phyloP scores from a whole-genome alignment of 768 basidiomycete genomes.

The Suillus luteus region DNA sequence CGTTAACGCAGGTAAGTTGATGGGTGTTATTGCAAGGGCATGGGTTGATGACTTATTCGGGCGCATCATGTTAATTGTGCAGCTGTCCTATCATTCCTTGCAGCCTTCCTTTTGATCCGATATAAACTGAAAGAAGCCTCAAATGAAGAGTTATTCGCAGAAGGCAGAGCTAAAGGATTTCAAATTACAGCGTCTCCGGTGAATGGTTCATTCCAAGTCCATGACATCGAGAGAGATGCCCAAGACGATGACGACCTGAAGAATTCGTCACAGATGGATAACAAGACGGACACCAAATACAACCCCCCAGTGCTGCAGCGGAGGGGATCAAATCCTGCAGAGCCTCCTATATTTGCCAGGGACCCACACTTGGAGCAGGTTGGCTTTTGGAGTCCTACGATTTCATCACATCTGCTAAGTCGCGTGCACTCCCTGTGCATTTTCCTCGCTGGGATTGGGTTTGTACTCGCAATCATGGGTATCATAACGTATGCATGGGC shows the following conservation, averaged over 20 bases:
- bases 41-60: constrained; percentile 6
- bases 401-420: constrained; percentile 46
- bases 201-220: constrained; percentile 11
- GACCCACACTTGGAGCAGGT: constrained; percentile 56
- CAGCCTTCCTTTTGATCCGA: constrained; percentile 55
- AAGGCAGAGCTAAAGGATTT: constrained; percentile 21
- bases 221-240: constrained; percentile 19
- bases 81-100: constrained; percentile 53
- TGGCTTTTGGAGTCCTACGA: constrained; percentile 42
- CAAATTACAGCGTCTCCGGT: constrained; percentile 27
- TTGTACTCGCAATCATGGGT: constrained; percentile 50
- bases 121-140: constrained; percentile 58
- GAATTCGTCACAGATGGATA: not conserved
- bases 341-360: constrained; percentile 39
- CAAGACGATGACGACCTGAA: not conserved
- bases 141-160: constrained; percentile 44
- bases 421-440: constrained; percentile 53
- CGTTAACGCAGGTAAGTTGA: constrained; percentile 46
- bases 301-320: not conserved
- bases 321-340: constrained; percentile 15
- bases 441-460: constrained; percentile 46
- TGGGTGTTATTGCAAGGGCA: constrained; percentile 26
- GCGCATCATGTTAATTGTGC: not conserved
- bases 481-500: constrained; percentile 56
- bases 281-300: not conserved